Percentiles rank a stretch among this genome's conserved stretches.
Evolutionary conservation across 495 filamentous ascomycete species (phyloP).

Genomic region (Talaromyces liani): DNA sequence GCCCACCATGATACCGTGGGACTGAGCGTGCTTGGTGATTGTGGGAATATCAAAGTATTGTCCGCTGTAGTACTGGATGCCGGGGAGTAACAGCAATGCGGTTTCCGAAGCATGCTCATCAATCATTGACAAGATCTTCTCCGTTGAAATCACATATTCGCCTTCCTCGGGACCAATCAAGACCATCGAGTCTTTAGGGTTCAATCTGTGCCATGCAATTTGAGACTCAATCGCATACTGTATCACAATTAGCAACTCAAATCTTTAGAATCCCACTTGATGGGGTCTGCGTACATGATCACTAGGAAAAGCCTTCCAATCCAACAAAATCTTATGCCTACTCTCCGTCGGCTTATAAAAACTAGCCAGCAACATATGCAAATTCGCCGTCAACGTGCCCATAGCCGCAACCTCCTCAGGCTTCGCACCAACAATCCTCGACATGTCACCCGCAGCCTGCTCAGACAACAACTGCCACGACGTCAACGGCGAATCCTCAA

Average conservation of each 20-base stretch:
- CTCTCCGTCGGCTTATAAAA: slow-evolving; percentile 78
- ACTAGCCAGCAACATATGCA: slow-evolving; percentile 81
- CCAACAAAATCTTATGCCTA: slow-evolving; percentile 80
- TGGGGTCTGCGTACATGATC: slow-evolving; percentile 57
- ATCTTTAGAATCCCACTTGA: too few species aligned
- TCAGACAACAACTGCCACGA: slow-evolving; percentile 76
- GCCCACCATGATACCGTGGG: slow-evolving; percentile 68
- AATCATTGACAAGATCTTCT: slow-evolving; percentile 69
- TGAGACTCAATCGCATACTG: slow-evolving; percentile 91
- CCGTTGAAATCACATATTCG: slow-evolving; percentile 51
- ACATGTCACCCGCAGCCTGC: slow-evolving; percentile 62
- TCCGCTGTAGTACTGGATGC: slow-evolving; percentile 93
- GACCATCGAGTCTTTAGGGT: slow-evolving; percentile 64
- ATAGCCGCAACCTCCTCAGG: slow-evolving; percentile 80
- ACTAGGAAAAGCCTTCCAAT: slow-evolving; percentile 91
- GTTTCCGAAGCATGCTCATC: slow-evolving; percentile 65
- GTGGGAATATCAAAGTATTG: slow-evolving; percentile 79
- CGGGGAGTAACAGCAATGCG: slow-evolving; percentile 77
- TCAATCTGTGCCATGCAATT: slow-evolving; percentile 67
- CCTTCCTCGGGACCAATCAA: slow-evolving; percentile 57
- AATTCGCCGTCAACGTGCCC: slow-evolving; percentile 86
- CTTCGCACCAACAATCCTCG: slow-evolving; percentile 73
- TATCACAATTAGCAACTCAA: background rate
- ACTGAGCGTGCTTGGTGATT: slow-evolving; percentile 75
- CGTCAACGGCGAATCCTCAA: slow-evolving; percentile 64